Conservation (phyloP, 225 moss, liverwort and hornwort genomes). For the Pseudoscleropodium purum region DNA sequence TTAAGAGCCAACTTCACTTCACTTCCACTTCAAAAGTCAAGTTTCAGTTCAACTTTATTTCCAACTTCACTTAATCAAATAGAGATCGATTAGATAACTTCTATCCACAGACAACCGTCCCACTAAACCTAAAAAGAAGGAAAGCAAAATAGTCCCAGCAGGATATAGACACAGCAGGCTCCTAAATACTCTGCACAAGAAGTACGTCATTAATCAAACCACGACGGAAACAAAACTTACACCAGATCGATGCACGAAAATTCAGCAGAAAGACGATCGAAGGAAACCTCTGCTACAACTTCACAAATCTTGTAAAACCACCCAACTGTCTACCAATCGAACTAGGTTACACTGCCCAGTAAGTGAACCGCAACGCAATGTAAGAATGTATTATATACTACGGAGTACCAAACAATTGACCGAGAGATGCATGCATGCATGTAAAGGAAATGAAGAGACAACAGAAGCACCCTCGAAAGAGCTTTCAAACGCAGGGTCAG, state of each 20-base stretch:
- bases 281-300: not conserved
- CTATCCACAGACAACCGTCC: not conserved
- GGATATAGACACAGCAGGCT: not conserved
- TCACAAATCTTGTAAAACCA: not conserved
- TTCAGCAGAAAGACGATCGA: not conserved
- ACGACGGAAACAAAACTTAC: not conserved
- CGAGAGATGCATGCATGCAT: not conserved
- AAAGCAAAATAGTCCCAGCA: not conserved
- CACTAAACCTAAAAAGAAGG: not conserved
- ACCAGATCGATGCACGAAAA: not conserved
- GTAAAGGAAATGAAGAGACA: not conserved
- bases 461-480: not conserved
- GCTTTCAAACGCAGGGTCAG: not conserved
- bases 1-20: not conserved
- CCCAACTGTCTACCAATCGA: not conserved
- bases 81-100: not conserved
- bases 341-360: not conserved
- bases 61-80: not conserved
- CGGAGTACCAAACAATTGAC: not conserved
- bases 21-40: too few species aligned
- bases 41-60: not conserved
- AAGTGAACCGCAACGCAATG: too few species aligned
- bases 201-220: not conserved
- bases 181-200: not conserved
- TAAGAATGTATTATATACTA: not conserved